Evolutionary conservation across 192 early-diverging fungal genomes (phyloP).

Genomic region (Chytriomyces sp.): DNA sequence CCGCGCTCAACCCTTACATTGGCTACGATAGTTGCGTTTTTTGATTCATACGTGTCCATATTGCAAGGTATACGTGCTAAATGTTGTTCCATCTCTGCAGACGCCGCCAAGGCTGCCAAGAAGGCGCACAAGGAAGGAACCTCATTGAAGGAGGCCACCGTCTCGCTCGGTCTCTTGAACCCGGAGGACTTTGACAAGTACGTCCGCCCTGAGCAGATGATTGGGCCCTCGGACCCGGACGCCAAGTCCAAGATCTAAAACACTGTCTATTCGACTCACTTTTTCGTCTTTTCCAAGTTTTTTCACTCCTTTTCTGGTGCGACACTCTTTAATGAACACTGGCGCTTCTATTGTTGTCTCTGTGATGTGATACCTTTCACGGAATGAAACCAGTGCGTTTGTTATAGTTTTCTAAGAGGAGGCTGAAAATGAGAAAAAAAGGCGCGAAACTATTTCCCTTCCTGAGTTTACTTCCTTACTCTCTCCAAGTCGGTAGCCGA

Average conservation of each 20-base stretch:
- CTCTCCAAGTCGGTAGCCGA: too few relatives aligned
- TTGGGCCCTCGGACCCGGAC: constrained; percentile 40
- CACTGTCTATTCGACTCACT: too few relatives aligned
- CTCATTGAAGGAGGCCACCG: constrained; percentile 88
- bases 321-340: too few relatives aligned
- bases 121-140: constrained; percentile 94
- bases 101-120: constrained; percentile 94
- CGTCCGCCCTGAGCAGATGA: constrained; percentile 82
- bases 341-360: too few relatives aligned
- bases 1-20: constrained; percentile 97
- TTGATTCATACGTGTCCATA: background rate
- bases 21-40: constrained; percentile 61
- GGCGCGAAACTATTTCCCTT: too few relatives aligned
- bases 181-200: constrained; percentile 94
- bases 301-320: too few relatives aligned
- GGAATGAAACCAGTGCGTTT: too few relatives aligned
- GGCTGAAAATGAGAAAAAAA: too few relatives aligned
- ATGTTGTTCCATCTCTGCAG: constrained; percentile 1
- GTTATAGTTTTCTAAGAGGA: too few relatives aligned
- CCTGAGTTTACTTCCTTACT: too few relatives aligned
- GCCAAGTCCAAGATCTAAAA: background rate
- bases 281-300: too few relatives aligned
- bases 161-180: constrained; percentile 82
- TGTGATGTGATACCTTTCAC: too few relatives aligned
- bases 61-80: background rate